Conservation (phyloP, 1,139 yeast species). For the Suhomyces atakaporum region DNA sequence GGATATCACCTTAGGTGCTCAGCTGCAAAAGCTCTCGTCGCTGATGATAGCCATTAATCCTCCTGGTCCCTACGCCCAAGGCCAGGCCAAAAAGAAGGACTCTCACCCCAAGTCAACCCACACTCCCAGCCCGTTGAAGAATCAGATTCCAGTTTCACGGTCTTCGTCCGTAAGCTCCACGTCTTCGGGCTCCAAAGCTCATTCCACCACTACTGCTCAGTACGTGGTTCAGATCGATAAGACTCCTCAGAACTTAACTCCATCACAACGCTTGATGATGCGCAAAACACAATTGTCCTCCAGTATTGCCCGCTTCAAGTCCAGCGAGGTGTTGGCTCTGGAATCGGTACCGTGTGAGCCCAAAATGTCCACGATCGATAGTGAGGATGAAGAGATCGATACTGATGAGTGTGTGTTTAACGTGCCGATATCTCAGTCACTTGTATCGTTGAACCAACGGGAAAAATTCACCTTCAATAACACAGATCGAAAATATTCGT, state of each 20-base stretch:
- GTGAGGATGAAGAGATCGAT: slow-evolving; percentile 55
- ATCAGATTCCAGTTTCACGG: slow-evolving; percentile 20
- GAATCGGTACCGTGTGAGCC: not conserved
- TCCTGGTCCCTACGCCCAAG: slow-evolving; percentile 3
- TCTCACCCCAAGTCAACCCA: slow-evolving; percentile 5
- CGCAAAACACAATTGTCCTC: slow-evolving; percentile 32
- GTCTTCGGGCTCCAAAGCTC: slow-evolving; percentile 12
- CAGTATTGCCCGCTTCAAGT: slow-evolving; percentile 25
- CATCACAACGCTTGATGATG: slow-evolving; percentile 41
- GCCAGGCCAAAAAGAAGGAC: not conserved
- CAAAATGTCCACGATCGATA: slow-evolving; percentile 18
- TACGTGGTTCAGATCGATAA: slow-evolving; percentile 27
- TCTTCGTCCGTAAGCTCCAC: slow-evolving; percentile 22
- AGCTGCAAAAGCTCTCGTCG: not conserved
- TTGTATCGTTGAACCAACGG: slow-evolving; percentile 28
- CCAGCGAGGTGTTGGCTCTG: slow-evolving; percentile 14
- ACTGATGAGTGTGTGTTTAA: slow-evolving; percentile 57
- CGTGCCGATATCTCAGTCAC: slow-evolving; percentile 63
- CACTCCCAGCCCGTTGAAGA: slow-evolving; percentile 22
- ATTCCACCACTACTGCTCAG: slow-evolving; percentile 15
- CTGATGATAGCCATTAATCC: slow-evolving; percentile 4
- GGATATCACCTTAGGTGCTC: slow-evolving; percentile 1
- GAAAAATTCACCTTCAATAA: slow-evolving; percentile 28
- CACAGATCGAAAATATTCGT: slow-evolving; percentile 22
- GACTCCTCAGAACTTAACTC: slow-evolving; percentile 36